Base-by-base conservation (phyloP, 1,284 basidiomycete species). In the Naganishia cerealis region DNA sequence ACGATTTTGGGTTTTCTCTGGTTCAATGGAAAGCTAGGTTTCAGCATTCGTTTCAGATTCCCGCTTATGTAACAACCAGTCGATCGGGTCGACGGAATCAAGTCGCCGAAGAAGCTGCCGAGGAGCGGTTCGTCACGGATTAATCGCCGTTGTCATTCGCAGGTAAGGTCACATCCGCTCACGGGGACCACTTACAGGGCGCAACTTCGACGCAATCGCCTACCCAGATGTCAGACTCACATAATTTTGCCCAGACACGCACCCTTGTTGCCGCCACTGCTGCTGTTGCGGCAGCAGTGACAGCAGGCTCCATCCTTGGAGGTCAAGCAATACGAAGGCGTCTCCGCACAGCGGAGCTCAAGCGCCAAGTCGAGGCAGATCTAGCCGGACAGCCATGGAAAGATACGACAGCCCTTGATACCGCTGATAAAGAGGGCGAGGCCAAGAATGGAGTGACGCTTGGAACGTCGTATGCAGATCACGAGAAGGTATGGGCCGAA, bases 251-350 rank as follows among this genome's bases (percentile, higher is more conserved):
- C 1, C 61, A 63, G 24, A 53, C 61, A 36, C 61, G 61, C 21
- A 42, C 50, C 21, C 71, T 71, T 26, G n/a, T 72, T 1, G 58
- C 68, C 10, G 58, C 68, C 2, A 70, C 72, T 7, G 70, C 67
- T 6, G 67, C 57, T 18, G 39, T 57, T 7, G 78, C 78, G 0
- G 76, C 77, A 8, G 68, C 78, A 21, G 72, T 77, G 10, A 74
- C 78, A 8, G 73, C 75, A 4, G 70, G 78, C 24, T 77, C 75
- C 36, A 79, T 82, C 67, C 73, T 81, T 50, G 74, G 77, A 2
- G 81, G 75, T 65, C 81, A 82, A 67, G 68, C 77, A 1, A 69
- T 81, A 16, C 75, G 79, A 26, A 74, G 80, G 9, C 76, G 78
- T 70, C 74, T 75, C 43, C 71, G 73, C 21, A 80, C 78, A 10